phyloP scores from a whole-genome alignment of 768 basidiomycete species.

The Leccinum boreale region DNA sequence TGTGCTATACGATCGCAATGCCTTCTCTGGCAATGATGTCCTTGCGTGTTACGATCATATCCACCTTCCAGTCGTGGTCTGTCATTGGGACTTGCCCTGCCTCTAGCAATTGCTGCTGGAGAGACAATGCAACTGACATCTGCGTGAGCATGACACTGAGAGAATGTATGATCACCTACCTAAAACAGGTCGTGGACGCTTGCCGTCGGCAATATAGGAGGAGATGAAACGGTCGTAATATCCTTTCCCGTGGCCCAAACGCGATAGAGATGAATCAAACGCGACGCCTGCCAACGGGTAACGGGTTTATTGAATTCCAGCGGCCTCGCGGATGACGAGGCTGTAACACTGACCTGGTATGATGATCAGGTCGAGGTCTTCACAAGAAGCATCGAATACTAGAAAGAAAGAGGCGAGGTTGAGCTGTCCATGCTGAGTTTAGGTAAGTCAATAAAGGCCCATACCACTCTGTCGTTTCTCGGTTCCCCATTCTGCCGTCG shows the following conservation, averaged over 20 bases:
- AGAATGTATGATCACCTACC: slow-evolving; percentile 39
- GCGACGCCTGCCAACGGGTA: slow-evolving; percentile 53
- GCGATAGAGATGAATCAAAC: slow-evolving; percentile 64
- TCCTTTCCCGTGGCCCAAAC: slow-evolving; percentile 81
- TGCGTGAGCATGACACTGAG: slow-evolving; percentile 13
- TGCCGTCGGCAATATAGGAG: slow-evolving; percentile 42
- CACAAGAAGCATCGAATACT: slow-evolving; percentile 33
- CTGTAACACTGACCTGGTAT: slow-evolving; percentile 51
- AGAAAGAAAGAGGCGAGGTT: slow-evolving; percentile 11
- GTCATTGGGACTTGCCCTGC: slow-evolving; percentile 49
- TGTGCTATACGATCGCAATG: slow-evolving; percentile 20
- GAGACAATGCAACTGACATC: slow-evolving; percentile 56
- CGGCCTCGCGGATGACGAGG: slow-evolving; percentile 8
- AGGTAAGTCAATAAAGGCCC: slow-evolving; percentile 19
- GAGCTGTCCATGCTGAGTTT: not conserved
- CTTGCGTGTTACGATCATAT: slow-evolving; percentile 53
- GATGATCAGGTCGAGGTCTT: slow-evolving; percentile 59
- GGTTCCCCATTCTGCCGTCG: slow-evolving; percentile 42
- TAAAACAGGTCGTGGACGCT: slow-evolving; percentile 50
- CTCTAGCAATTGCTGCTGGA: slow-evolving; percentile 61
- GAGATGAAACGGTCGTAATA: slow-evolving; percentile 77
- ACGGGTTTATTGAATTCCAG: slow-evolving; percentile 3
- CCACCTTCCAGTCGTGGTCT: slow-evolving; percentile 61
- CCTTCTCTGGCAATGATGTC: slow-evolving; percentile 29
- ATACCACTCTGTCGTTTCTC: slow-evolving; percentile 50